phyloP scores from a whole-genome alignment of 1,284 basidiomycete genomes.

The Ustilago shanxiensis region DNA sequence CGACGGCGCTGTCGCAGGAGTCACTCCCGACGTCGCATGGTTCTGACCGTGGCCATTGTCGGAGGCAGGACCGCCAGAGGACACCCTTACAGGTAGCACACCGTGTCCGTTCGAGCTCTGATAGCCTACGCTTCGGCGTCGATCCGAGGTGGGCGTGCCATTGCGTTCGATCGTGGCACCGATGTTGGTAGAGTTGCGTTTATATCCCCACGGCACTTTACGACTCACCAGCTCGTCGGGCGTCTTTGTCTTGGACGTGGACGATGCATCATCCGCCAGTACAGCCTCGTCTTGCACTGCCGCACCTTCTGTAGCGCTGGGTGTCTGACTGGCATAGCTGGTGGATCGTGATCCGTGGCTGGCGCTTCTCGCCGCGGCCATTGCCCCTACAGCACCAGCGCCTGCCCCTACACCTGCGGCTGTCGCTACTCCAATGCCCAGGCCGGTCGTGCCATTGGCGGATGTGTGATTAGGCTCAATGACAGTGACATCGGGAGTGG shows the following conservation, averaged over 20 bases:
- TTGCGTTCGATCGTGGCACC: conserved; percentile 25
- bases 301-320: conserved; percentile 15
- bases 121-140: conserved; percentile 42
- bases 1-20: conserved; percentile 8
- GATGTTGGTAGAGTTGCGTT: conserved; percentile 43
- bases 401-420: conserved; percentile 2
- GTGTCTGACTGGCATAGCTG: conserved; percentile 36
- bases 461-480: conserved; percentile 13
- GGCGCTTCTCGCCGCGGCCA: conserved; percentile 18
- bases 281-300: conserved; percentile 12
- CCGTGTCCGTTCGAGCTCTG: conserved; percentile 41
- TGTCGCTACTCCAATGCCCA: conserved; percentile 19
- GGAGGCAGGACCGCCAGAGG: conserved; percentile 7
- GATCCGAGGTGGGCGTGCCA: conserved; percentile 41
- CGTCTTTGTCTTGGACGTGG: conserved; percentile 26
- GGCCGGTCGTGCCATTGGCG: conserved; percentile 9
- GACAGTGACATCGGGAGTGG: conserved; percentile 26
- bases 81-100: conserved; percentile 16
- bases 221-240: conserved; percentile 53
- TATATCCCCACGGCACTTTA: conserved; percentile 62
- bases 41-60: conserved; percentile 15
- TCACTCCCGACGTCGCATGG: conserved; percentile 3
- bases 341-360: conserved; percentile 36
- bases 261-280: conserved; percentile 27
- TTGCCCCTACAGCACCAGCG: conserved; percentile 16